Evolutionary conservation across 345 rosid genomes (phyloP).

Genomic region (Gossypium raimondii): DNA sequence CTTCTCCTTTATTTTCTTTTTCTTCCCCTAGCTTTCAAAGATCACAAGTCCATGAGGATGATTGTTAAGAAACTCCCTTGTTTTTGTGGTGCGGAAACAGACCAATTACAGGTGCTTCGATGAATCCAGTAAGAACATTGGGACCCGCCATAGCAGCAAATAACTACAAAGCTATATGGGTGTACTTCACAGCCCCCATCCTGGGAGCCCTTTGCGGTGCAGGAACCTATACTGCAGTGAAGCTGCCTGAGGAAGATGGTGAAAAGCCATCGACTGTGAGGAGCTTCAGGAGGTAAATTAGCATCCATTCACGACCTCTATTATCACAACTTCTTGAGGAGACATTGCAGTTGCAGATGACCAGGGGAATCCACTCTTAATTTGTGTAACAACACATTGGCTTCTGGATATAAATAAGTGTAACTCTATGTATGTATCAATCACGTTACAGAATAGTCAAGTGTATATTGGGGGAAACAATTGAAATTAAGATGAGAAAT

Average conservation of each 20-base stretch:
- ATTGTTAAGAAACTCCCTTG: neutral
- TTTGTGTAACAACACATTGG: neutral
- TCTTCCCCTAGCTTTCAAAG: too few species aligned
- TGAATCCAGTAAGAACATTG: conserved; percentile 86
- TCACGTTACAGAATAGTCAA: neutral
- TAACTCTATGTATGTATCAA: neutral
- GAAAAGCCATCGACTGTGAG: conserved; percentile 33
- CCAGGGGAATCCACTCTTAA: neutral
- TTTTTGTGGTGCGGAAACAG: conserved; percentile 31
- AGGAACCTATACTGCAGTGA: conserved; percentile 71
- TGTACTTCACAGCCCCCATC: conserved; percentile 77
- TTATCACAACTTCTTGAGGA: neutral
- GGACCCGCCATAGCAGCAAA: conserved; percentile 88
- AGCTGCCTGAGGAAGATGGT: conserved; percentile 60
- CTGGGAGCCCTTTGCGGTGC: conserved; percentile 87
- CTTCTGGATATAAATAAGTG: neutral
- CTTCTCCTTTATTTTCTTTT: neutral
- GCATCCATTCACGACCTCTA: conserved; percentile 4
- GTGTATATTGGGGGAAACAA: neutral
- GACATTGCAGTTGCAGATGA: neutral
- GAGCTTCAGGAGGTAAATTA: conserved; percentile 57
- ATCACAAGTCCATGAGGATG: neutral
- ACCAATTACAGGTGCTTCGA: conserved; percentile 69
- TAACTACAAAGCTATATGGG: conserved; percentile 77
- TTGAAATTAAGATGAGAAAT: neutral